Evolutionary conservation across 2,329 filamentous ascomycete species (phyloP), one percentile per base, ranked within the genome.

Genomic region (Graphilbum fragrans): DNA sequence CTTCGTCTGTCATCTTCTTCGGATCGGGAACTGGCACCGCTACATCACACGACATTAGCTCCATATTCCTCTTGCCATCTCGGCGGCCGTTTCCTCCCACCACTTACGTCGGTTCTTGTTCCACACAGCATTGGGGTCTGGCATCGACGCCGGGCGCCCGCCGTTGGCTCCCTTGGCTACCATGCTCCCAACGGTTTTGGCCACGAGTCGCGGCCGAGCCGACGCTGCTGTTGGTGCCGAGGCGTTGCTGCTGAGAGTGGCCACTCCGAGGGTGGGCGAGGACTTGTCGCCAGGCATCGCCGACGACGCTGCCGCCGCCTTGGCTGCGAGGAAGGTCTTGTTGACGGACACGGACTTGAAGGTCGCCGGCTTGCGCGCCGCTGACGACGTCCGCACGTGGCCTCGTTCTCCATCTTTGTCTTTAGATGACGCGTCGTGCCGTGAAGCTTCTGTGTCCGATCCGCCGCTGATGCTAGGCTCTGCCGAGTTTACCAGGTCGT

Each of bases 311-410:
- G 64, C 57, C 17, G 67, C 57, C 36, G 63, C 70, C 59, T 90
- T 90, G 45, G 82, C 75, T n/a, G 74, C 76, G 29, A 92, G 69
- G 55, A 90, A 93, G 35, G 77, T 86, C 61, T 84, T 87, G 50
- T 88, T 90, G 50, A 90, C 82, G 5, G 83, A 88, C 37, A 92
- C 82, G 17, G 85, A 76, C 61, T 92, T 93, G 69, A 93, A 92
- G 12, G 78, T 80, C 17, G 79, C 65, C 18, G 80, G 78, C 60
- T 86, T 90, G 69, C 84, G 87, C 47, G 78, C 66, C 4, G 78
- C 54, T 47, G 80, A 70, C 48, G 68, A 65, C 9, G 66, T 66
- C 44, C 75, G 76, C 46, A 63, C 63, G 56, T 85, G 75, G 38
- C 69, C 67, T 52, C 72, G 76, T 43, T 72, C 69, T 44, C 67